phyloP scores from a whole-genome alignment of 257 asterid genomes.

The Lavandula angustifolia region DNA sequence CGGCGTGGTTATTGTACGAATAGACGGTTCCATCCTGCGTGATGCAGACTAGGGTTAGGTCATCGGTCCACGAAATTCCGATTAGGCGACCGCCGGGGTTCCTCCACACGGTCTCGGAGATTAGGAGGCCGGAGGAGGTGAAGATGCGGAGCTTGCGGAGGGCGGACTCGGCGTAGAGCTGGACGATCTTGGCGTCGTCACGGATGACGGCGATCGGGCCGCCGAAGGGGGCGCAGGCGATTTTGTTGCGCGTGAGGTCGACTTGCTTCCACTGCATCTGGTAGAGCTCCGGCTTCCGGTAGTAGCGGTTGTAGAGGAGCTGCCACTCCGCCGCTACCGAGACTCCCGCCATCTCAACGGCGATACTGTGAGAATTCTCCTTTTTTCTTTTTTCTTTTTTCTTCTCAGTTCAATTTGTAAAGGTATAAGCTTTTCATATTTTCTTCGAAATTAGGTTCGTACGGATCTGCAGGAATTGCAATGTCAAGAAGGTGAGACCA shows the following conservation, averaged over 20 bases:
- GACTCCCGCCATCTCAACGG: constrained; percentile 68
- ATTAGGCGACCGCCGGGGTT: constrained; percentile 86
- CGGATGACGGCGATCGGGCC: constrained; percentile 97
- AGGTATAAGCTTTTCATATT: background rate
- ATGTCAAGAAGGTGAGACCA: background rate
- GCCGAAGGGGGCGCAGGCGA: constrained; percentile 94
- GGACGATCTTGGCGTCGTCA: constrained; percentile 92
- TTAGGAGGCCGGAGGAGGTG: constrained; percentile 78
- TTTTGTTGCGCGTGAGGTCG: constrained; percentile 84
- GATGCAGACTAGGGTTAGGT: constrained; percentile 70
- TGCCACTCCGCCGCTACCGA: constrained; percentile 99
- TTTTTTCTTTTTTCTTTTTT: background rate
- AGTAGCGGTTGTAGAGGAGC: constrained; percentile 82
- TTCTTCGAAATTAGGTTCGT: background rate
- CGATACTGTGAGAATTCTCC: background rate
- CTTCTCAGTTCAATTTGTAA: background rate
- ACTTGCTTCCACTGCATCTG: constrained; percentile 94
- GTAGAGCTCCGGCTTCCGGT: constrained; percentile 91
- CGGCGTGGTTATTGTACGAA: constrained; percentile 68
- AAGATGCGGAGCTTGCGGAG: constrained; percentile 86
- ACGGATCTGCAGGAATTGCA: constrained; percentile 29
- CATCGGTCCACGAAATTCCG: constrained; percentile 90
- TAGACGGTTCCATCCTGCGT: constrained; percentile 89
- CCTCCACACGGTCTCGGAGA: constrained; percentile 82
- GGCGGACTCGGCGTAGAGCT: constrained; percentile 91